These are phyloP conservation scores for Thalassiosira mediterranea DNA, from an alignment of 352 stramenopile species.

Conservation along the genomic window DNA sequence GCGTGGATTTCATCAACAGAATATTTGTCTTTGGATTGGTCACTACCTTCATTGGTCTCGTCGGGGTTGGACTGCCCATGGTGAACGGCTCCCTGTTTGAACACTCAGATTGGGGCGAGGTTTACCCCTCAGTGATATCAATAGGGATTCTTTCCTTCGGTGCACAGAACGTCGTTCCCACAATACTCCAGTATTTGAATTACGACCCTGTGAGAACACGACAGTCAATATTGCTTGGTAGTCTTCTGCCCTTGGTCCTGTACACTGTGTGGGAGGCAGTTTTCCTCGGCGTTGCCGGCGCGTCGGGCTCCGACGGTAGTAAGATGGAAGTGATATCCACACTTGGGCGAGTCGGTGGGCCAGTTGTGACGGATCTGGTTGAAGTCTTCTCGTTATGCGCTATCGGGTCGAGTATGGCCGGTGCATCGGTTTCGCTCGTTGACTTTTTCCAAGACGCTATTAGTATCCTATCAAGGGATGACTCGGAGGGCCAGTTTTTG, in stretches of 20 bases:
- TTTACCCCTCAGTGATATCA: constrained; percentile 66
- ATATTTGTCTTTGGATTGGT: constrained; percentile 60
- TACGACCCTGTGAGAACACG: constrained; percentile 55
- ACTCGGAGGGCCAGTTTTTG: background rate
- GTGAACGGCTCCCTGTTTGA: constrained; percentile 50
- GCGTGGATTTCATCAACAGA: constrained; percentile 66
- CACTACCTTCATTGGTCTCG: constrained; percentile 53
- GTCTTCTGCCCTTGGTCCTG: constrained; percentile 67
- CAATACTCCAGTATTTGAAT: constrained; percentile 68
- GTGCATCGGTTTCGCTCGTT: constrained; percentile 58
- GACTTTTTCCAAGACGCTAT: constrained; percentile 66
- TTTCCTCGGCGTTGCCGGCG: constrained; percentile 63
- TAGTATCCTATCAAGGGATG: constrained; percentile 31
- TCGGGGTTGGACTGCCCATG: constrained; percentile 43
- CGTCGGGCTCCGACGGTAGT: constrained; percentile 35
- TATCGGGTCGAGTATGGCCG: constrained; percentile 62
- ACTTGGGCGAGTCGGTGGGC: constrained; percentile 30
- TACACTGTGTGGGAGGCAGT: constrained; percentile 77
- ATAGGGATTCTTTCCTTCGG: constrained; percentile 78
- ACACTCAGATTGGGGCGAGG: constrained; percentile 48
- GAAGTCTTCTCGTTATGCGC: constrained; percentile 61
- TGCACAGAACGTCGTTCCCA: constrained; percentile 82
- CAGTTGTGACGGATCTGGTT: constrained; percentile 45
- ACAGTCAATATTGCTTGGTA: constrained; percentile 66
- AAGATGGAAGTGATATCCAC: constrained; percentile 53